A percentile compares a stretch with the other conserved stretches of the same genome.
These are phyloP conservation scores for Melanopsichium pennsylvanicum DNA, from an alignment of 1,284 basidiomycete species.

Conservation along the genomic window DNA sequence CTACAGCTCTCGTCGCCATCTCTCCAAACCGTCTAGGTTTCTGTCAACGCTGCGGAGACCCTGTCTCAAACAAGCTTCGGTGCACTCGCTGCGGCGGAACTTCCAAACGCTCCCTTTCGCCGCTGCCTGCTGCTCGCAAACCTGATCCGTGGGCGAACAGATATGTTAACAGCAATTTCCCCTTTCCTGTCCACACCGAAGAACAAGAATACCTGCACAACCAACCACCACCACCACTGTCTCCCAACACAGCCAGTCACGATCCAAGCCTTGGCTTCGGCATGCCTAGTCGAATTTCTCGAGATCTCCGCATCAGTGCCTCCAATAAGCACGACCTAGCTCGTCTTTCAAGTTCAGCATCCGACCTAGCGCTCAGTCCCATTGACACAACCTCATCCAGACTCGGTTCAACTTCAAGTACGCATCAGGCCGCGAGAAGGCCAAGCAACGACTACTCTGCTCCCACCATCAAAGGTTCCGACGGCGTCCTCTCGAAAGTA, in stretches of 20 bases:
- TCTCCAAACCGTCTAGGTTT: slow-evolving; percentile 24
- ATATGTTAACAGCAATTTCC: slow-evolving; percentile 14
- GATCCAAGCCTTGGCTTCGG: slow-evolving; percentile 31
- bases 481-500: slow-evolving; percentile 53
- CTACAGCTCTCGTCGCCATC: background rate
- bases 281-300: slow-evolving; percentile 50
- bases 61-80: slow-evolving; percentile 27
- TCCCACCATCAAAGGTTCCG: slow-evolving; percentile 39
- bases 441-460: slow-evolving; percentile 42
- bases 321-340: background rate
- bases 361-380: background rate
- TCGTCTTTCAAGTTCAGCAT: background rate
- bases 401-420: background rate
- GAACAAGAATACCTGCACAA: slow-evolving; percentile 10
- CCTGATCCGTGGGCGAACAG: slow-evolving; percentile 32
- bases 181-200: background rate
- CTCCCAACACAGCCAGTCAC: slow-evolving; percentile 22
- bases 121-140: slow-evolving; percentile 8
- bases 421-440: background rate
- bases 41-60: slow-evolving; percentile 43
- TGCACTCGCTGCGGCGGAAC: slow-evolving; percentile 36
- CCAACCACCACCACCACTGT: slow-evolving; percentile 20
- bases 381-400: background rate
- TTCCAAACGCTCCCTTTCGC: slow-evolving; percentile 1
- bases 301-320: slow-evolving; percentile 27